Conservation (phyloP, 31 red algal genomes). For the Asparagopsis taxiformis region DNA sequence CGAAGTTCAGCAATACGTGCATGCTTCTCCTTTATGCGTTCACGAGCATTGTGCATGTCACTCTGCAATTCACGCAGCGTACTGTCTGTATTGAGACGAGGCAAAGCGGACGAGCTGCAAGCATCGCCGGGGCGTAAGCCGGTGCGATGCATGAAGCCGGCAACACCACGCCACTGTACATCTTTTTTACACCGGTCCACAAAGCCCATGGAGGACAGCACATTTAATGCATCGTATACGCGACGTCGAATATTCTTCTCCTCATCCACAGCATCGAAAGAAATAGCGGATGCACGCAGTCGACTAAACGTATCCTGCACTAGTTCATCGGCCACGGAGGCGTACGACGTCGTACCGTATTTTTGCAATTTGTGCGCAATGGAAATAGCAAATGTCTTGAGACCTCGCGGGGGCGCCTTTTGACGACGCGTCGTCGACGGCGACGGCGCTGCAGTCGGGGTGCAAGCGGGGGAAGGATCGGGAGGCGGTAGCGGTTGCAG, state of each 20-base stretch:
- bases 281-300: not conserved
- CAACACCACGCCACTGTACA: constrained; percentile 1
- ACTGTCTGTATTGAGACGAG: not conserved
- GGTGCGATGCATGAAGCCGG: not conserved
- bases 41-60: not conserved
- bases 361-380: not conserved
- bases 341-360: not conserved
- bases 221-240: constrained; percentile 11
- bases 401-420: too few relatives aligned
- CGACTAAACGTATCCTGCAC: not conserved
- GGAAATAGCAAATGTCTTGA: constrained; percentile 9
- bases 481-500: too few relatives aligned
- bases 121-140: not conserved
- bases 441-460: too few relatives aligned
- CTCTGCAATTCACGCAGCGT: not conserved
- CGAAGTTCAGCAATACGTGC: not conserved
- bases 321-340: constrained; percentile 8
- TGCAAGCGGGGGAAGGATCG: too few relatives aligned
- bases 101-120: not conserved
- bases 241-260: constrained; percentile 17
- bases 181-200: constrained; percentile 3
- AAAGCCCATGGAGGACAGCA: constrained; percentile 15
- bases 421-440: too few relatives aligned
- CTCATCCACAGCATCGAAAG: constrained; percentile 1
- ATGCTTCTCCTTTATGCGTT: constrained; percentile 1